A percentile compares a stretch with the other conserved stretches of the same genome.
Conservation (phyloP, 345 rosid species). For the Capsella bursapastoris region DNA sequence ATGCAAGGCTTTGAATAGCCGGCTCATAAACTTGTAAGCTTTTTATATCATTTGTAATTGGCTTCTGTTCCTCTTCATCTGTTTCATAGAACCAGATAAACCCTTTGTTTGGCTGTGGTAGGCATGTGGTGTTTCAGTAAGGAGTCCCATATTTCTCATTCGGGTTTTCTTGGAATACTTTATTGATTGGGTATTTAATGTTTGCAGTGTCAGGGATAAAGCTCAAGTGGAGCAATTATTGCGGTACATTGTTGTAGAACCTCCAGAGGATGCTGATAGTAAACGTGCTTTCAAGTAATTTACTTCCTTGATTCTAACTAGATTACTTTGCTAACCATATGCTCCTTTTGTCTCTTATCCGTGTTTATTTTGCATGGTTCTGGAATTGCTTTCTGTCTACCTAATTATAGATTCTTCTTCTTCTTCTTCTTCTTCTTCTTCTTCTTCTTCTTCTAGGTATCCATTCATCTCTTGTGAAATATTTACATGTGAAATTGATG, state of each 20-base stretch:
- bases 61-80: neutral
- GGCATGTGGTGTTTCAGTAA: constrained; percentile 16
- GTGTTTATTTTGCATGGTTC: neutral
- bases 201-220: constrained; percentile 82
- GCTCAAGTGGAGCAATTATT: constrained; percentile 92
- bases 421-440: neutral
- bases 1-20: constrained; percentile 97
- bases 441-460: constrained; percentile 57
- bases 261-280: constrained; percentile 85
- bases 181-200: constrained; percentile 29
- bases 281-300: constrained; percentile 85
- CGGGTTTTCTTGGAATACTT: constrained; percentile 12
- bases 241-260: constrained; percentile 77
- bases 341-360: neutral
- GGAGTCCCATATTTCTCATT: neutral
- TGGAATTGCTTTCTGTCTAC: neutral
- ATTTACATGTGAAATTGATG: constrained; percentile 97
- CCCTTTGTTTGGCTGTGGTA: neutral
- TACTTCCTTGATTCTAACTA: constrained; percentile 27
- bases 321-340: constrained; percentile 3
- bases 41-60: neutral
- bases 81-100: constrained; percentile 9
- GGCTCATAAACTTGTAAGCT: constrained; percentile 90
- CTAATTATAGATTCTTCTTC: constrained; percentile 29
- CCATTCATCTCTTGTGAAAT: constrained; percentile 97